phyloP scores from a whole-genome alignment of 2,329 filamentous ascomycete genomes.

The Alternaria sp. region DNA sequence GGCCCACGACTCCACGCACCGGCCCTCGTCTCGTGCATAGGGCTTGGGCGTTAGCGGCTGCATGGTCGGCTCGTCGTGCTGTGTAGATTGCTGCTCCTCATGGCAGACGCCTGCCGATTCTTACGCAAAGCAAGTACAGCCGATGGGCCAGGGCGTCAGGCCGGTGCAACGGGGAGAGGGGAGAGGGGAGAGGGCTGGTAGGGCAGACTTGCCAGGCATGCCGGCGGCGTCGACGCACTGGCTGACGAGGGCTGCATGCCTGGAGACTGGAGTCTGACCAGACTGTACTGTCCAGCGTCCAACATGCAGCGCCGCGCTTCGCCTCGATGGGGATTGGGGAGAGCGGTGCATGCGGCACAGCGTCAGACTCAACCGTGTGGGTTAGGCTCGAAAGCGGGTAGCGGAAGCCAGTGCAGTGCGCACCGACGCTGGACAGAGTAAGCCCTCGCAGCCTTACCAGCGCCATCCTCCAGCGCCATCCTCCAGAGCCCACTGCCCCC shows the following conservation, averaged over 20 bases:
- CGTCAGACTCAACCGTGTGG: constrained; percentile 9
- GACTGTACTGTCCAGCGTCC: constrained; percentile 21
- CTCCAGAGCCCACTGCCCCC: neutral
- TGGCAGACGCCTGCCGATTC: constrained; percentile 26
- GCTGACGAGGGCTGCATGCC: constrained; percentile 17
- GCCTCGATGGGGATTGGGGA: constrained; percentile 10
- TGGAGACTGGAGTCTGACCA: constrained; percentile 9
- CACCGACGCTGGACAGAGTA: constrained; percentile 11
- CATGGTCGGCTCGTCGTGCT: neutral
- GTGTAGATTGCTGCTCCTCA: constrained; percentile 3
- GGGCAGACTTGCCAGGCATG: constrained; percentile 10
- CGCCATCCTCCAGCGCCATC: constrained; percentile 10
- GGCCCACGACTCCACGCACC: constrained; percentile 18
- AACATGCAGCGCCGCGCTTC: constrained; percentile 13
- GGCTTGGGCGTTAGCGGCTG: constrained; percentile 16
- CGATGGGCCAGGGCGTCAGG: constrained; percentile 31
- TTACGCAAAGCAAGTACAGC: constrained; percentile 20
- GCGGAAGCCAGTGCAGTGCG: constrained; percentile 21
- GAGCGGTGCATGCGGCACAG: constrained; percentile 19
- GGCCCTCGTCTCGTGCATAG: constrained; percentile 18
- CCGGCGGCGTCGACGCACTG: constrained; percentile 19
- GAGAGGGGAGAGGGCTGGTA: constrained; percentile 18
- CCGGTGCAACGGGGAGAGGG: constrained; percentile 19
- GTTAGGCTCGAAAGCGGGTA: constrained; percentile 24
- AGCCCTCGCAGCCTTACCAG: constrained; percentile 35